These are phyloP conservation scores for Pseudogymnoascus sp. DNA, from an alignment of 2,329 filamentous ascomycete genomes.

Conservation along the genomic window DNA sequence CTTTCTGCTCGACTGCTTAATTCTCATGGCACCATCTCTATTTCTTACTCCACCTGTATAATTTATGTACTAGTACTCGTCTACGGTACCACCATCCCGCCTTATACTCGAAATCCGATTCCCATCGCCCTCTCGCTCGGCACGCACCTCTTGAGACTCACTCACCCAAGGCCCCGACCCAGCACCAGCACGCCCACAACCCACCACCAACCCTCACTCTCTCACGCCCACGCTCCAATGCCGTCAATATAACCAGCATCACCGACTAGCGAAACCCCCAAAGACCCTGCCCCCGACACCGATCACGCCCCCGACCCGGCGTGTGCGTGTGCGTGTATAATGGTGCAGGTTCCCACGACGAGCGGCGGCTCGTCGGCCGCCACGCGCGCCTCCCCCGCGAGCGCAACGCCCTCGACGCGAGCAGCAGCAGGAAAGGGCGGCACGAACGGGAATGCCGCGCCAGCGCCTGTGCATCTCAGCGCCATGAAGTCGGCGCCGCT, in stretches of 20 bases:
- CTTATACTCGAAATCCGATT: background rate
- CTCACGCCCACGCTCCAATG: background rate
- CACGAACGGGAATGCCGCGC: constrained; percentile 23
- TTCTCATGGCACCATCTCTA: background rate
- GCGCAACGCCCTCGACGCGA: constrained; percentile 20
- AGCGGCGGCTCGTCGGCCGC: constrained; percentile 19
- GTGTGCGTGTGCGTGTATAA: constrained; percentile 12
- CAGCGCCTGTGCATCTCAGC: constrained; percentile 26
- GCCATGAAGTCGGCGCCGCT: constrained; percentile 44
- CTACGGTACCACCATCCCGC: too few relatives aligned
- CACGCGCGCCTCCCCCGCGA: constrained; percentile 24
- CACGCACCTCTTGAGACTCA: background rate
- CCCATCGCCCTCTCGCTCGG: background rate
- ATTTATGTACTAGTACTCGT: background rate
- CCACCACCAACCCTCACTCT: background rate
- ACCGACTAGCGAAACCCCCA: background rate
- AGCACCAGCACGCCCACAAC: background rate
- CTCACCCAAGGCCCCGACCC: background rate
- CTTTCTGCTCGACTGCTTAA: too few relatives aligned
- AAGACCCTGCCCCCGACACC: background rate
- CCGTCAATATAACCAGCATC: background rate
- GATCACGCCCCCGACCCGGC: constrained; percentile 4
- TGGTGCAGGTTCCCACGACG: constrained; percentile 27
- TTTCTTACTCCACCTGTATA: background rate
- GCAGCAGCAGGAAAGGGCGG: constrained; percentile 22